Conservation (phyloP, 768 basidiomycete species). For the Hemileccinum rubropunctum region DNA sequence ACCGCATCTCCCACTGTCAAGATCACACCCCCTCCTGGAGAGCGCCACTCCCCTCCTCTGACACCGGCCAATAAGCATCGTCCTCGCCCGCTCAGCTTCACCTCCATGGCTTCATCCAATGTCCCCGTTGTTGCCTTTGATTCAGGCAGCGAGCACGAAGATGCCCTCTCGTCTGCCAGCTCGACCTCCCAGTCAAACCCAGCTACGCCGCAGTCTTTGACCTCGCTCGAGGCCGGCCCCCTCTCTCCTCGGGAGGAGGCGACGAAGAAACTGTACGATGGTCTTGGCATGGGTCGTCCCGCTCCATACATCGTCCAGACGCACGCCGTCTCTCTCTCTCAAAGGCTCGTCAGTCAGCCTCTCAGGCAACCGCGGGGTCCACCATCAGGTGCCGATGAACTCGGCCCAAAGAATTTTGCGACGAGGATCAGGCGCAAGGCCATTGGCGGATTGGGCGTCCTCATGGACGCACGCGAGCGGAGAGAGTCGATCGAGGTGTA, state of each 20-base stretch:
- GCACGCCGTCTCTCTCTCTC: conserved; percentile 32
- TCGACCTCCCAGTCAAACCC: conserved; percentile 69
- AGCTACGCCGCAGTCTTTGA: conserved; percentile 69
- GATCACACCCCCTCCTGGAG: conserved; percentile 68
- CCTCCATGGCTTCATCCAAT: conserved; percentile 42
- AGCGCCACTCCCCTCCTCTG: conserved; percentile 49
- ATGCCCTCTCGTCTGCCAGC: conserved; percentile 55
- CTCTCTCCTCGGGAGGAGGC: conserved; percentile 87
- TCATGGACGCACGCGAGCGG: conserved; percentile 80
- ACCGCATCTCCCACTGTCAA: conserved; percentile 59
- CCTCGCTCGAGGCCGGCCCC: conserved; percentile 49
- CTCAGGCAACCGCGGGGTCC: conserved; percentile 86
- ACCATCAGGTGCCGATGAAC: conserved; percentile 81
- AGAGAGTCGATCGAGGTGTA: conserved; percentile 72
- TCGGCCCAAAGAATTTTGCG: conserved; percentile 87
- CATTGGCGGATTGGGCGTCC: conserved; percentile 73
- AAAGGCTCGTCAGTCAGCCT: conserved; percentile 66
- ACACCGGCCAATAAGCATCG: conserved; percentile 42
- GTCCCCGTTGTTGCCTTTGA: conserved; percentile 56
- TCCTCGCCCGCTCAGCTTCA: conserved; percentile 68
- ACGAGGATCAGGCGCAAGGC: conserved; percentile 82
- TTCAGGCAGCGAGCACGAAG: conserved; percentile 52
- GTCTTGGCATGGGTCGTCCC: conserved; percentile 79
- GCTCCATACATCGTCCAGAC: conserved; percentile 34
- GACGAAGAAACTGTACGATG: conserved; percentile 83